Evolutionary conservation across 192 early-diverging fungal genomes (phyloP), one percentile per base, ranked within the genome.

Genomic region (Entomortierella lignicola): DNA sequence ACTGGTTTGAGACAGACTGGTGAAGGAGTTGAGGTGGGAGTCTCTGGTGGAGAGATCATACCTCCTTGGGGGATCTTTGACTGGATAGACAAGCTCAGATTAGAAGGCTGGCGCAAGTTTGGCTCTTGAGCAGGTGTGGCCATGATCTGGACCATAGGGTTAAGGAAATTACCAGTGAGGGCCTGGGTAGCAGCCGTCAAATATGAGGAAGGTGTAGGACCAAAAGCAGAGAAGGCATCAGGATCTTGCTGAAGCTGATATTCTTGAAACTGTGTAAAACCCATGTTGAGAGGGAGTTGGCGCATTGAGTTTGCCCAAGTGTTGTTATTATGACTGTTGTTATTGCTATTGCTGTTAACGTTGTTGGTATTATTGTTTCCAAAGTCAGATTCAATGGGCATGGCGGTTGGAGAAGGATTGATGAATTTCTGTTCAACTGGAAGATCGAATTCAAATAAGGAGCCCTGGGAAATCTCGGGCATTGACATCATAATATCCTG

Each of bases 151-250:
- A 48, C 15, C 57, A 66, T 61, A 41, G 52, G 63, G 34, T 54
- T 66, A 30, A 48, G 54, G 41, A 26, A 60, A 21, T 63, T 29
- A 21, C 34, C 52, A 27, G 56, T 50, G 8, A 79, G 52, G 25
- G 62, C 57, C 25, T 70, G 62, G n/a, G 75, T 79, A 7, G 75
- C 75, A 11, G 66, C 55, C 10, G 75, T 79, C 30, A 79, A 43
- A 30, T 79, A 79, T 3, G 75, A 79, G 4, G 68, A 21, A 2
- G 75, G 63, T 15, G 75, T 18, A 25, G 68, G 42, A 25, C 48
- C 57, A 20, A 63, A 70, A 18, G 55, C 32, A 10, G 64, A 59
- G 13, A 79, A 69, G 50, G 63, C 32, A 29, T 79, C 58, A 5
- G 60, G 55, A 41, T 66, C 64, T 54, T 74, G 68, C 42, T 79